Base-by-base conservation (phyloP, 768 basidiomycete genomes). In the Phylloporus scabripes region DNA sequence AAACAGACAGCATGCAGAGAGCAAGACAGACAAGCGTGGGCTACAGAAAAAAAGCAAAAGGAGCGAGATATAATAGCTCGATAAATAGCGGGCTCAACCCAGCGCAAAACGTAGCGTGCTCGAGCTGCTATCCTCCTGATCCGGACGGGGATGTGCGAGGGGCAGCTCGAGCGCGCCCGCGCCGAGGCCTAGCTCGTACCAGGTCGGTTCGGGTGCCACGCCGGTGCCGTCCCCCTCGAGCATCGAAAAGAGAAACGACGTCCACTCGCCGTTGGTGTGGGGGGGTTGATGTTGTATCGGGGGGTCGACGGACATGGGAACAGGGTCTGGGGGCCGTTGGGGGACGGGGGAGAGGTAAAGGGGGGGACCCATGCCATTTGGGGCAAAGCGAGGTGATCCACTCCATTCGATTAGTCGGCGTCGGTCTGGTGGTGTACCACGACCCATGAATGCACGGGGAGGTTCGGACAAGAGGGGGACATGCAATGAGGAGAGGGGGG, bases 381-480 rank as follows among this genome's bases (percentile, higher is more conserved):
- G 9, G 3, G 52, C 45, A 43, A 56, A 57, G 7, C 57, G 55
- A 17, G 38, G 56, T 11, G 54, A 63, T 1, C 52, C 50, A 7
- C 65, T 64, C 65, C 65, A 67, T 46, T 68, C 65, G 8, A 52
- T 37, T 10, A 65, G 47, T n/a, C 65, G 58, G 14, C 50, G 57
- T 38, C 60, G 59, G 17, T 67, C 67, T 7, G 65, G 65, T 3
- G 65, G 65, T 0, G 65, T 67, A 10, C 65, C 65, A 2, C 65
- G 67, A 17, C 65, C 65, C 65, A 67, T 67, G 31, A 67, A 67
- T 3, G 67, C 65, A 23, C 67, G 65, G 1, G 62, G 61, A 1
- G 64, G 65, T 37, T 67, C 65, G 11, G 65, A 67, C 7, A 67
- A 47, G 1, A 67, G 37, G 29, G 65, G 65, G 18, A 69, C 65